Conservation (phyloP, 306 rosid genomes). For the Rubus parviflorus region DNA sequence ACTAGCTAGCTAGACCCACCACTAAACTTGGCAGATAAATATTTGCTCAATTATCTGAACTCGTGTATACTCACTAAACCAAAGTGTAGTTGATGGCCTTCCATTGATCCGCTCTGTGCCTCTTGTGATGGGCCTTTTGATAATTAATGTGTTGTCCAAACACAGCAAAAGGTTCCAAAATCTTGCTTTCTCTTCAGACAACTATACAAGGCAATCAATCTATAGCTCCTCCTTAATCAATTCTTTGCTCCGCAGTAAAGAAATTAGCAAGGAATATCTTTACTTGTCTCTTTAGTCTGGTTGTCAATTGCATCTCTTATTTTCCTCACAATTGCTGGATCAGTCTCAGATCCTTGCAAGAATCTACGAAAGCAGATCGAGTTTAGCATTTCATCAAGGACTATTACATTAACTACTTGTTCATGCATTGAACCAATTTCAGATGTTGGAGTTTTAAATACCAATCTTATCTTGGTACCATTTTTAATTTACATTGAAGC, state of each 20-base stretch:
- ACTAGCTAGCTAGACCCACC: too few relatives aligned
- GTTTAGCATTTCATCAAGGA: not conserved
- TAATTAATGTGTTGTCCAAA: slow-evolving; percentile 26
- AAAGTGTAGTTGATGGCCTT: not conserved
- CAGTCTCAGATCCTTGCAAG: slow-evolving; percentile 98
- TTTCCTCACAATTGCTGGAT: slow-evolving; percentile 81
- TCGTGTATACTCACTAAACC: too few relatives aligned
- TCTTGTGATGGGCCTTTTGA: slow-evolving; percentile 44
- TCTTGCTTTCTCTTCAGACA: slow-evolving; percentile 57
- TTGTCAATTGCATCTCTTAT: slow-evolving; percentile 88
- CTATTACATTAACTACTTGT: not conserved
- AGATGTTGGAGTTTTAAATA: not conserved
- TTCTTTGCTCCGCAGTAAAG: slow-evolving; percentile 27
- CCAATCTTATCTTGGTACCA: not conserved
- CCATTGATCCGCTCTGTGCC: slow-evolving; percentile 27
- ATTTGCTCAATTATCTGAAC: too few relatives aligned
- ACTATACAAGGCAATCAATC: slow-evolving; percentile 51
- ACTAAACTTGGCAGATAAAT: too few relatives aligned
- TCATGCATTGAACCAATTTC: not conserved
- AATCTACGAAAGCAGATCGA: slow-evolving; percentile 49
- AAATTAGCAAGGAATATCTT: slow-evolving; percentile 42
- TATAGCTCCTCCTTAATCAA: slow-evolving; percentile 25
- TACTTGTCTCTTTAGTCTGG: slow-evolving; percentile 47
- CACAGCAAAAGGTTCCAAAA: slow-evolving; percentile 39
- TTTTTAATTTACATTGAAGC: not conserved